A percentile compares a stretch with the other conserved stretches of the same genome.
phyloP scores from a whole-genome alignment of 2,329 filamentous ascomycete genomes.

The Uncinocarpus reesii region DNA sequence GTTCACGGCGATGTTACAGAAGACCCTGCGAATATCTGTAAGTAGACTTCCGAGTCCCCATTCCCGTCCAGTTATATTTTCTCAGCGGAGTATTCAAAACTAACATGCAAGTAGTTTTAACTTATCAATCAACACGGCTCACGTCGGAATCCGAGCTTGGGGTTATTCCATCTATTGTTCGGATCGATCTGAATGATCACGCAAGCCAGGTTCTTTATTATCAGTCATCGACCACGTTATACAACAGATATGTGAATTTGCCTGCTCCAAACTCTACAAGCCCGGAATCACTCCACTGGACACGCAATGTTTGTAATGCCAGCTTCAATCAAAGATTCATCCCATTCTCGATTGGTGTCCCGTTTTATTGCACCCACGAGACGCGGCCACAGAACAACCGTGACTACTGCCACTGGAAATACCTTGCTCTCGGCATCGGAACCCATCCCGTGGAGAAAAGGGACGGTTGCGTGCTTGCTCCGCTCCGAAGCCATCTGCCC shows the following conservation, averaged over 20 bases:
- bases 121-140: too few relatives aligned
- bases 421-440: conserved; percentile 33
- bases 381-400: conserved; percentile 13
- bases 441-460: conserved; percentile 23
- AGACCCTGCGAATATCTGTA: neutral
- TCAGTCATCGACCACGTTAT: conserved; percentile 27
- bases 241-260: conserved; percentile 28
- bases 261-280: conserved; percentile 4
- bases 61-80: too few relatives aligned
- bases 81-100: too few relatives aligned
- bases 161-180: conserved; percentile 20
- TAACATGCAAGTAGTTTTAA: too few relatives aligned
- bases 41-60: too few relatives aligned
- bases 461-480: conserved; percentile 32
- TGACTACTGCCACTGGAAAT: conserved; percentile 29
- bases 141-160: too few relatives aligned
- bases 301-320: conserved; percentile 2
- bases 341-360: conserved; percentile 31
- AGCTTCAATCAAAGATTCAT: conserved; percentile 16
- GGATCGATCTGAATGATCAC: conserved; percentile 30
- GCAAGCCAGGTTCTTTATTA: conserved; percentile 30
- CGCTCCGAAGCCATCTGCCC: conserved; percentile 27
- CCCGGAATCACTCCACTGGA: conserved; percentile 20
- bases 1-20: neutral
- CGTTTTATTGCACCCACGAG: conserved; percentile 32